Evolutionary conservation across 1,139 yeast genomes (phyloP).

Genomic region (Debaryomyces coudertii): DNA sequence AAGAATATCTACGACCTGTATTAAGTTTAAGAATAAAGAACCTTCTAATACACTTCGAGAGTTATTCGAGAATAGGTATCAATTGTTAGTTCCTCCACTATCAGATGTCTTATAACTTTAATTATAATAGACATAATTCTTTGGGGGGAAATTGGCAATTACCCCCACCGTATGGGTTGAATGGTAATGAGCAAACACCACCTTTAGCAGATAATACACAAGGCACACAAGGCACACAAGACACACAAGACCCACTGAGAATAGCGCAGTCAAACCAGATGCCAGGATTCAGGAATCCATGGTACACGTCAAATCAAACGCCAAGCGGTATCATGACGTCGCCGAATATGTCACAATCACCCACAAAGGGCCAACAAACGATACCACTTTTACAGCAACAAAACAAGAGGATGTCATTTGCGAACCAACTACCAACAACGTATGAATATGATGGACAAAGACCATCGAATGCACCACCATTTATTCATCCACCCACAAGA

Average conservation of each 20-base stretch:
- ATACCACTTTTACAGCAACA: conserved; percentile 34
- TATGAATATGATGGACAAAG: conserved; percentile 44
- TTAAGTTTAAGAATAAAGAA: background rate
- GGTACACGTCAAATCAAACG: conserved; percentile 38
- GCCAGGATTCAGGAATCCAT: conserved; percentile 50
- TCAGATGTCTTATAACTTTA: conserved; percentile 26
- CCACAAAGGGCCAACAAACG: conserved; percentile 29
- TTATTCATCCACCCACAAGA: conserved; percentile 49
- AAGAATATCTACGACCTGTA: background rate
- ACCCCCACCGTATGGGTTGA: conserved; percentile 31
- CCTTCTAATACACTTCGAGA: background rate
- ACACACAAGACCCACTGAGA: conserved; percentile 19
- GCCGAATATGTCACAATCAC: conserved; percentile 28
- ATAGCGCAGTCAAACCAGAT: conserved; percentile 18
- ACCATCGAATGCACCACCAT: conserved; percentile 30
- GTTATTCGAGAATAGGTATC: background rate
- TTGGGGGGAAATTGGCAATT: conserved; percentile 49
- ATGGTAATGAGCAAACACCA: conserved; percentile 16
- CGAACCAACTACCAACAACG: conserved; percentile 55
- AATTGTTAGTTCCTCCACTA: conserved; percentile 2
- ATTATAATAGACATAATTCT: conserved; percentile 43
- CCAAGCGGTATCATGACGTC: conserved; percentile 15
- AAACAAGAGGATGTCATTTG: conserved; percentile 42
- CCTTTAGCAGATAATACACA: conserved; percentile 12
- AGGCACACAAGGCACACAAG: conserved; percentile 19